phyloP scores from a whole-genome alignment of 805 yeast genomes.

The Metschnikowia lunata region DNA sequence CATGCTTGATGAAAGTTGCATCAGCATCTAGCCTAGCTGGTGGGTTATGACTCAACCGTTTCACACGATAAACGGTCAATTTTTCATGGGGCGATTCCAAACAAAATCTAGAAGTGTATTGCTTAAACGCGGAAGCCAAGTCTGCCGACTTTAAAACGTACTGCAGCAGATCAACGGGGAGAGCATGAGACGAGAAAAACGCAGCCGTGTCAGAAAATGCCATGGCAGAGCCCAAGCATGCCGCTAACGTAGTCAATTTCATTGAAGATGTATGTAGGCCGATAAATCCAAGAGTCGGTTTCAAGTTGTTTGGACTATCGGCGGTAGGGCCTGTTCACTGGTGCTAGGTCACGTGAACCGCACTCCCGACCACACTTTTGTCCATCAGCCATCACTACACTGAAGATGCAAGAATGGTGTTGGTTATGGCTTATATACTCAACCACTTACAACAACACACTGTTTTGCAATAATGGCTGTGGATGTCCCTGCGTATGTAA shows the following conservation, averaged over 20 bases:
- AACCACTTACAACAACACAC: neutral
- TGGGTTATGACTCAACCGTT: slow-evolving; percentile 13
- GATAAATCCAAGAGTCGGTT: neutral
- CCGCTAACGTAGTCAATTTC: slow-evolving; percentile 15
- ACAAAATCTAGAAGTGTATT: slow-evolving; percentile 20
- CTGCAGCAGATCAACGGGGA: slow-evolving; percentile 9
- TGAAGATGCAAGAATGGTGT: too few relatives aligned
- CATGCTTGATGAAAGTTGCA: slow-evolving; percentile 12
- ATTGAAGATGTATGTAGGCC: neutral
- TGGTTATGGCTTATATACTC: too few relatives aligned
- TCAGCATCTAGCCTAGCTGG: slow-evolving; percentile 1
- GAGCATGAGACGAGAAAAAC: slow-evolving; percentile 10
- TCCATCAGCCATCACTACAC: neutral
- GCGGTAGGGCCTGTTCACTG: too few relatives aligned
- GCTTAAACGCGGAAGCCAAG: slow-evolving; percentile 17
- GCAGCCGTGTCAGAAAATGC: slow-evolving; percentile 20
- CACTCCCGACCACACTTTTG: neutral
- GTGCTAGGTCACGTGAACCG: slow-evolving; percentile 10
- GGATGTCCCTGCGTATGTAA: slow-evolving; percentile 20
- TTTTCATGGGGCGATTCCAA: slow-evolving; percentile 10
- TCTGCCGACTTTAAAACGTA: slow-evolving; percentile 22
- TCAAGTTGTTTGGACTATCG: neutral
- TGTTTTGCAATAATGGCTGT: slow-evolving; percentile 11
- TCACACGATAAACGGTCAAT: slow-evolving; percentile 26
- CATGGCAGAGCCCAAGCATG: slow-evolving; percentile 13